phyloP scores from a whole-genome alignment of 257 asterid genomes.

The Petunia secreta region DNA sequence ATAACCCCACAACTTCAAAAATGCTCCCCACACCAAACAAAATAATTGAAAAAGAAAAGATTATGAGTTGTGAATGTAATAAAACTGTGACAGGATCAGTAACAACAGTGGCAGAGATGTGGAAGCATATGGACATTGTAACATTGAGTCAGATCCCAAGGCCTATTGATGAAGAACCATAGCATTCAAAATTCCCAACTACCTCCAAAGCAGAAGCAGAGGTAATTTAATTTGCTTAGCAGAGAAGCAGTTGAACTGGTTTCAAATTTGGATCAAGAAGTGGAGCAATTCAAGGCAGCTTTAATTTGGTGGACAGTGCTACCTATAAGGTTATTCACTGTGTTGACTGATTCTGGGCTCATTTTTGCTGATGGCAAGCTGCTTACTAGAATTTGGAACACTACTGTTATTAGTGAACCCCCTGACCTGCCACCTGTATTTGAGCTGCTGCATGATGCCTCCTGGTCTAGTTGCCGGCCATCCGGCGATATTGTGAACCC shows the following conservation, averaged over 20 bases:
- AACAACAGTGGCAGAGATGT: conserved; percentile 36
- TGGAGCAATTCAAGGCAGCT: conserved; percentile 72
- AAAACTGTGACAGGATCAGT: conserved; percentile 45
- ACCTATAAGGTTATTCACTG: conserved; percentile 76
- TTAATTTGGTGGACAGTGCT: conserved; percentile 88
- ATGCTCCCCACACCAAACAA: background rate
- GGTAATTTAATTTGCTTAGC: conserved; percentile 9
- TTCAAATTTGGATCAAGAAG: conserved; percentile 42
- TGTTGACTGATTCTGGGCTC: conserved; percentile 84
- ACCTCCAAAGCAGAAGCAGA: conserved; percentile 35
- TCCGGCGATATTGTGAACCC: conserved; percentile 89
- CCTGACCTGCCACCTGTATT: conserved; percentile 21
- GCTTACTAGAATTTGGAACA: conserved; percentile 83
- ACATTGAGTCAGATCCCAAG: conserved; percentile 27
- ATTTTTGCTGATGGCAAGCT: conserved; percentile 72
- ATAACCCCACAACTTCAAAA: background rate
- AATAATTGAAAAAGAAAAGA: background rate
- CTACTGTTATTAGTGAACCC: conserved; percentile 79
- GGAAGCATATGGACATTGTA: conserved; percentile 29
- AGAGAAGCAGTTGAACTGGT: background rate
- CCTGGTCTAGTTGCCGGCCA: conserved; percentile 38
- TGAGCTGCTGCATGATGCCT: conserved; percentile 47
- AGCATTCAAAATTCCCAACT: conserved; percentile 71
- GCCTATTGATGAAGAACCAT: conserved; percentile 51
- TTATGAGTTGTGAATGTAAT: conserved; percentile 47